Conservation (phyloP, 768 basidiomycete species). For the Rhodosporidiobolus odoratus region DNA sequence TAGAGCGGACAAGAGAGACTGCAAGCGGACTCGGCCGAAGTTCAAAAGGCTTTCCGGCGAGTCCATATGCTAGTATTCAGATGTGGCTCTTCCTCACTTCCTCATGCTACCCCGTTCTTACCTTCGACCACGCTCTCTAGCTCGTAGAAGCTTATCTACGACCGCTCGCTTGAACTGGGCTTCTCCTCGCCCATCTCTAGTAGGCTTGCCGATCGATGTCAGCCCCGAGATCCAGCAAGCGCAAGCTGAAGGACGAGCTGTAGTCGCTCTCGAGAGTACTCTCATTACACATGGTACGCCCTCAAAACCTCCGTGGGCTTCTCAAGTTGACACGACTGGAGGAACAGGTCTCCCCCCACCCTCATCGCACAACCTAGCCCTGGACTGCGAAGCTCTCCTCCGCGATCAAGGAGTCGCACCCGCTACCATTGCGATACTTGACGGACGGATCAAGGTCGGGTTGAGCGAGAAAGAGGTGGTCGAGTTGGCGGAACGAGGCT, state of each 20-base stretch:
- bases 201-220: conserved; percentile 55
- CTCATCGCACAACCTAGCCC: conserved; percentile 23
- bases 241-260: conserved; percentile 57
- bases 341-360: conserved; percentile 36
- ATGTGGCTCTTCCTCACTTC: background rate
- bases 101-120: background rate
- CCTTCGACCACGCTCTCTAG: background rate
- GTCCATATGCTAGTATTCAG: no score
- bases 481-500: conserved; percentile 58
- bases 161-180: background rate
- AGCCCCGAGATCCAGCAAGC: conserved; percentile 82
- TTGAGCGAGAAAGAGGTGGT: conserved; percentile 62
- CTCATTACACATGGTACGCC: conserved; percentile 74
- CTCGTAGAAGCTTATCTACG: background rate
- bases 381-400: conserved; percentile 38
- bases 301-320: no score
- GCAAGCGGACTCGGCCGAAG: background rate
- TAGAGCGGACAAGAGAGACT: no score
- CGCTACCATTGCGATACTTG: conserved; percentile 80
- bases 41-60: background rate
- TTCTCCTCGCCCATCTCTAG: background rate
- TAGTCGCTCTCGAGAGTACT: conserved; percentile 88
- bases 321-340: background rate
- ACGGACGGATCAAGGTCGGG: conserved; percentile 81
- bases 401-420: conserved; percentile 70